Percentiles rank a stretch among this genome's conserved stretches.
These are phyloP conservation scores for Globisporangium mamillatum DNA, from an alignment of 352 stramenopile species.

Conservation along the genomic window DNA sequence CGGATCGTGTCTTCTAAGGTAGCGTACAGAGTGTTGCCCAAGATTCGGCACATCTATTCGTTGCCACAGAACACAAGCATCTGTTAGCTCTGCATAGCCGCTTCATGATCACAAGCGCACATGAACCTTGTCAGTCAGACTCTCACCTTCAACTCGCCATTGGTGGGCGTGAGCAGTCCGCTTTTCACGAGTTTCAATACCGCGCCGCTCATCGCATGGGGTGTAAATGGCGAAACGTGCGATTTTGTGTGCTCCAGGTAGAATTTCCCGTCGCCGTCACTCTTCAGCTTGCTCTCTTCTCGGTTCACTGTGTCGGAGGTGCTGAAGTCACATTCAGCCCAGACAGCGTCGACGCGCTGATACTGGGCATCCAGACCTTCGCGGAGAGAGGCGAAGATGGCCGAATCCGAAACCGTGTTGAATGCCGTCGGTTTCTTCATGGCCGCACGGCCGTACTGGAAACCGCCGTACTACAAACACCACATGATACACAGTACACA, in stretches of 20 bases:
- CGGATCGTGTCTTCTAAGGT: not conserved
- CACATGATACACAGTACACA: conserved; percentile 7
- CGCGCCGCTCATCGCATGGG: not conserved
- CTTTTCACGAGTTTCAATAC: not conserved
- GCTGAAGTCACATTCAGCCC: conserved; percentile 18
- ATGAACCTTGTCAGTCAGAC: not conserved
- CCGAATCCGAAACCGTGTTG: not conserved
- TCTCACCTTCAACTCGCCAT: not conserved
- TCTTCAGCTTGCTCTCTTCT: not conserved
- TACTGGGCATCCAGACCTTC: conserved; percentile 25
- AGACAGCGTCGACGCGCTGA: conserved; percentile 18
- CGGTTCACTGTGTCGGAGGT: not conserved
- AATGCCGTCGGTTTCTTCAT: not conserved
- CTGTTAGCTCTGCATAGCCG: not conserved
- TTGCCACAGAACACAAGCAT: not conserved
- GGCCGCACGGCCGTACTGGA: not conserved
- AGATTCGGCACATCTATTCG: not conserved
- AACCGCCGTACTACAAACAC: not conserved
- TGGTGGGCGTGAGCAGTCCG: not conserved
- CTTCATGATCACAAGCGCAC: not conserved
- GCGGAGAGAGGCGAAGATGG: conserved; percentile 28
- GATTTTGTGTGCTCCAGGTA: not conserved
- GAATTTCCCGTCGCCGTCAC: not conserved
- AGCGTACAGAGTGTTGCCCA: not conserved
- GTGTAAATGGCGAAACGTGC: not conserved